These are phyloP conservation scores for Saccharomycopsis amapae DNA, from an alignment of 805 yeast species.

Conservation along the genomic window DNA sequence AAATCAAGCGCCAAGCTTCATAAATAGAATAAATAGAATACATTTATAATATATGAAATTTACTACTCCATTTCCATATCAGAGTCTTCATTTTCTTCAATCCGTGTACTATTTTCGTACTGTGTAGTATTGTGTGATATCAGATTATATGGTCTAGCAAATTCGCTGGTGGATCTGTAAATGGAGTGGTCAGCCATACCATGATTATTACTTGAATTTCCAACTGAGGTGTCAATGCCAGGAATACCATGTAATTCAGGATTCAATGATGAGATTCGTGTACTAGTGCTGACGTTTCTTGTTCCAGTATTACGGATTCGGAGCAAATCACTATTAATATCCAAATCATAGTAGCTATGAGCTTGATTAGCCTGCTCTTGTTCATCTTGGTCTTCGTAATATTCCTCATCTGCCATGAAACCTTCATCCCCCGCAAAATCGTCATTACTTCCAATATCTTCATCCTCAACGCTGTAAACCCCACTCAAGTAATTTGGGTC, in stretches of 20 bases:
- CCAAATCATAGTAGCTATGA: conserved; percentile 1
- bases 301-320: conserved; percentile 4
- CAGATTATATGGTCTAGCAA: too few relatives aligned
- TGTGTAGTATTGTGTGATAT: conserved; percentile 16
- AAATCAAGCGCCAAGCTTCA: conserved; percentile 2
- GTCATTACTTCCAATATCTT: neutral
- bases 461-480: conserved; percentile 22
- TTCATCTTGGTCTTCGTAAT: conserved; percentile 13
- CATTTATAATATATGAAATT: neutral
- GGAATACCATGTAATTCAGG: conserved; percentile 1
- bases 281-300: conserved; percentile 19
- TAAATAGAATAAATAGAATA: neutral
- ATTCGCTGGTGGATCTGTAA: too few relatives aligned
- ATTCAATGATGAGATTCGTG: conserved; percentile 18
- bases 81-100: conserved; percentile 8
- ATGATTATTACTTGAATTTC: too few relatives aligned
- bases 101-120: conserved; percentile 14
- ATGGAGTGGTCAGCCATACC: too few relatives aligned
- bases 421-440: conserved; percentile 5
- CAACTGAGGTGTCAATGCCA: too few relatives aligned
- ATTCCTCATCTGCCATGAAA: conserved; percentile 20
- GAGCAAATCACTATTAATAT: conserved; percentile 5
- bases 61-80: conserved; percentile 18
- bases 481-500: conserved; percentile 24
- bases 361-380: neutral